Percentiles rank a stretch among this genome's conserved stretches.
These are phyloP conservation scores for Cucumis hystrix DNA, from an alignment of 306 rosid species.

Conservation along the genomic window DNA sequence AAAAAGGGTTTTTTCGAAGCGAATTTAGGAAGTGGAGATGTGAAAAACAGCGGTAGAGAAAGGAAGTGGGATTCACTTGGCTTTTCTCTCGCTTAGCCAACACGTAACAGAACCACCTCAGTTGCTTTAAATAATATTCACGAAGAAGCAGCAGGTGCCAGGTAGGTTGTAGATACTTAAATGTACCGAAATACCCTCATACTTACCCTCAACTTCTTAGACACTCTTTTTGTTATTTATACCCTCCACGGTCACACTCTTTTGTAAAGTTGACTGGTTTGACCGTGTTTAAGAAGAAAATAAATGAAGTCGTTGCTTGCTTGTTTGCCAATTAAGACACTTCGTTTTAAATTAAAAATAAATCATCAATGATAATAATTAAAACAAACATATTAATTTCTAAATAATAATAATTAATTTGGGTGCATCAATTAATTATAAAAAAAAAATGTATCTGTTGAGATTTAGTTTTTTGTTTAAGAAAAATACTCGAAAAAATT, in stretches of 20 bases:
- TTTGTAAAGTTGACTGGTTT: too few relatives aligned
- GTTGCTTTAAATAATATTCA: neutral
- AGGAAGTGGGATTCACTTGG: neutral
- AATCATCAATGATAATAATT: too few relatives aligned
- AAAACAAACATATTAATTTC: too few relatives aligned
- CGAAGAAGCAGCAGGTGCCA: neutral
- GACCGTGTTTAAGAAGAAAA: too few relatives aligned
- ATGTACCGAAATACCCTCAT: conserved; percentile 12
- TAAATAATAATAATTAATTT: too few relatives aligned
- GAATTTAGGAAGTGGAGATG: neutral
- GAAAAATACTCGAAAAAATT: too few relatives aligned
- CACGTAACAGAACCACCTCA: conserved; percentile 13
- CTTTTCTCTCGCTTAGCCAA: neutral
- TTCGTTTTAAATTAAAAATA: too few relatives aligned
- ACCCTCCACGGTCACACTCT: conserved; percentile 1
- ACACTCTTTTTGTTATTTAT: neutral
- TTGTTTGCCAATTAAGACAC: too few relatives aligned
- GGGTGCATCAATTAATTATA: too few relatives aligned
- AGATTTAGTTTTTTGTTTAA: too few relatives aligned
- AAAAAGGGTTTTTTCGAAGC: neutral
- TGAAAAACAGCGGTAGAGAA: neutral
- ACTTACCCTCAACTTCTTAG: neutral
- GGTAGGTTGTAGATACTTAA: neutral
- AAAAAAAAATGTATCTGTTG: too few relatives aligned
- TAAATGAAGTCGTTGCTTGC: too few relatives aligned